Base-by-base conservation (phyloP, 768 basidiomycete genomes). In the Gloeopeniophorella convolvens region DNA sequence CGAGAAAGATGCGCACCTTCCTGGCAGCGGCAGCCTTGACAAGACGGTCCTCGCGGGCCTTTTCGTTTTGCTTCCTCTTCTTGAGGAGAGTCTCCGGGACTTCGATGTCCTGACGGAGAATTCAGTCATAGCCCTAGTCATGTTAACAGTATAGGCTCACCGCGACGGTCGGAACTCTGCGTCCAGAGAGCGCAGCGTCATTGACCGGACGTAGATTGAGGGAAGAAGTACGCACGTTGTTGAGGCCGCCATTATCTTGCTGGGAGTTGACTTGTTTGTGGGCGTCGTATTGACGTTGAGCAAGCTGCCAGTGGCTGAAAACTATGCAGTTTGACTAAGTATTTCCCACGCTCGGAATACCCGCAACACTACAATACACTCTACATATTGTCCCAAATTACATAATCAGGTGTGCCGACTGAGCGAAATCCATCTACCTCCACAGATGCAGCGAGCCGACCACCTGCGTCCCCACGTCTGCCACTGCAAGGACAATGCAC, bases 31-130 rank as follows among this genome's bases (percentile, higher is more conserved):
- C 67, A 20, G 88, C 89, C 54, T 88, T 87, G 59, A 76, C 82
- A 59, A 95, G 77, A 63, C 89, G 90, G 66, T 95, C 92, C 76
- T 94, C 92, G 64, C 91, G 79, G 57, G 85, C 87, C 78, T 94
- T 94, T 78, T 95, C 91, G 65, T 84, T 94, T 75, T 92, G 88
- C 76, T 94, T 93, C 75, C 94, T 85, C 78, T 95, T 97, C 82
- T 96, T 97, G 77, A 97, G 90, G 77, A 97, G 84, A 66, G 94
- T 97, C 85, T 96, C 94, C 70, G 94, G 94, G 74, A 95, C 94
- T 82, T 94, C 88, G 69, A 96, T 83, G 66, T 83, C 81, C 89
- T 91, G 62, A 55, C 42, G 23, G 9, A 34, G 21, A 18, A 26
- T 32, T 51, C 41, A 56, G 54, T 47, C 41, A 39, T 44, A 36